These are phyloP conservation scores for Leccinellum luteum DNA, from an alignment of 768 basidiomycete species.

Conservation along the genomic window DNA sequence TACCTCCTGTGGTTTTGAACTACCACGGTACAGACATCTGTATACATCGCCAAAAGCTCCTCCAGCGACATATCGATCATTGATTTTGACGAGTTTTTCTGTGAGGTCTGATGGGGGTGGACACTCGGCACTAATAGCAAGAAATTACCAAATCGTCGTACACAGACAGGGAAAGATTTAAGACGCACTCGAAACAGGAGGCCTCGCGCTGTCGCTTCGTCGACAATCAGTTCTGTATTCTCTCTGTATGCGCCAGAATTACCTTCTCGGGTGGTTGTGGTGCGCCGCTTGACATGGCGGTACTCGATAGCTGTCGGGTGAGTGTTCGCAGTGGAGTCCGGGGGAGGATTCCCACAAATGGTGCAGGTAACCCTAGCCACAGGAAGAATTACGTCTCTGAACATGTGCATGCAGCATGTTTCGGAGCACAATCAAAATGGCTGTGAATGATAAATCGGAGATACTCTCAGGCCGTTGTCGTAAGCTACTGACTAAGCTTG, in stretches of 20 bases:
- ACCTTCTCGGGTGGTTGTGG: background rate
- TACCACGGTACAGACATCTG: background rate
- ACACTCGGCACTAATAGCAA: slow-evolving; percentile 7
- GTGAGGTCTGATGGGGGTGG: background rate
- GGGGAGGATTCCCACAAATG: background rate
- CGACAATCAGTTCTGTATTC: background rate
- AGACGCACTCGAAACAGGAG: background rate
- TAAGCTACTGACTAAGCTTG: background rate
- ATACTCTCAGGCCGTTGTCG: too few relatives aligned
- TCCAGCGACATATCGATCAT: background rate
- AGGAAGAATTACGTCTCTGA: background rate
- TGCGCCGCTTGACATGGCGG: background rate
- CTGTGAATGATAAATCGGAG: too few relatives aligned
- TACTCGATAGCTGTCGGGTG: background rate
- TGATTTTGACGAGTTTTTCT: background rate
- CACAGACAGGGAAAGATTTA: background rate
- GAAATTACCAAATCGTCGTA: background rate
- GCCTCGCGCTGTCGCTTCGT: background rate
- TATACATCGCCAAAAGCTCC: background rate
- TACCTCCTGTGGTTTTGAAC: background rate
- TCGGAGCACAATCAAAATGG: background rate
- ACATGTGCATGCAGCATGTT: background rate
- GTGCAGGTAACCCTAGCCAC: background rate
- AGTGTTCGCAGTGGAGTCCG: background rate
- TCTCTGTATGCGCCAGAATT: background rate